phyloP scores from a whole-genome alignment of 768 basidiomycete genomes.

The Leucocoprinus sp. region DNA sequence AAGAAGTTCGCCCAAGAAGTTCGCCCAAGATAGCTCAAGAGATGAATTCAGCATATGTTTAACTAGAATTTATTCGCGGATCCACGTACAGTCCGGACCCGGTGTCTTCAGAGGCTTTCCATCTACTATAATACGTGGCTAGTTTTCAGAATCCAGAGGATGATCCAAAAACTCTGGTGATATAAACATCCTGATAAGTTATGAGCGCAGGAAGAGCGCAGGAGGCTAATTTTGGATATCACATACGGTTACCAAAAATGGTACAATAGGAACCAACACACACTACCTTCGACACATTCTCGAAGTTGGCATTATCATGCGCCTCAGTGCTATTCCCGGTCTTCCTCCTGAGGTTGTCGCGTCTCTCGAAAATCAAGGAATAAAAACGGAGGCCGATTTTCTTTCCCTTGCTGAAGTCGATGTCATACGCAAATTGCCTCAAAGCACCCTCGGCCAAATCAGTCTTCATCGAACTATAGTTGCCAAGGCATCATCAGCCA shows the following conservation, averaged over 20 bases:
- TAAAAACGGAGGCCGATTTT: constrained; percentile 51
- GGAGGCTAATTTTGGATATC: too few species aligned
- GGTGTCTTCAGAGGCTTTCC: too few species aligned
- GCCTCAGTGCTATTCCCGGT: constrained; percentile 28
- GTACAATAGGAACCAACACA: neutral
- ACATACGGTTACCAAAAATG: neutral
- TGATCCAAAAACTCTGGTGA: too few species aligned
- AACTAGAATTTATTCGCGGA: too few species aligned
- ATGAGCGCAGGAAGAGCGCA: too few species aligned
- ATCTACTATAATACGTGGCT: too few species aligned
- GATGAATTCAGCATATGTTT: too few species aligned
- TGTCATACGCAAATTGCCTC: constrained; percentile 42
- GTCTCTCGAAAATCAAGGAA: constrained; percentile 37
- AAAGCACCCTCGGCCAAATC: constrained; percentile 41
- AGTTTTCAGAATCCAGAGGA: too few species aligned
- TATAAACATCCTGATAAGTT: too few species aligned
- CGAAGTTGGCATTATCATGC: constrained; percentile 22
- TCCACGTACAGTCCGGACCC: too few species aligned
- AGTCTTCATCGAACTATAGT: constrained; percentile 30
- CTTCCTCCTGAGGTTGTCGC: constrained; percentile 38
- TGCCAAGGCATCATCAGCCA: constrained; percentile 34
- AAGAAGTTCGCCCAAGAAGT: too few species aligned
- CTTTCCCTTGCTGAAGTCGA: constrained; percentile 38
- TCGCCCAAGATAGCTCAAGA: too few species aligned
- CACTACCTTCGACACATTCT: neutral